Conservation (phyloP, 1,284 basidiomycete genomes). For the Tilletia walkeri region DNA sequence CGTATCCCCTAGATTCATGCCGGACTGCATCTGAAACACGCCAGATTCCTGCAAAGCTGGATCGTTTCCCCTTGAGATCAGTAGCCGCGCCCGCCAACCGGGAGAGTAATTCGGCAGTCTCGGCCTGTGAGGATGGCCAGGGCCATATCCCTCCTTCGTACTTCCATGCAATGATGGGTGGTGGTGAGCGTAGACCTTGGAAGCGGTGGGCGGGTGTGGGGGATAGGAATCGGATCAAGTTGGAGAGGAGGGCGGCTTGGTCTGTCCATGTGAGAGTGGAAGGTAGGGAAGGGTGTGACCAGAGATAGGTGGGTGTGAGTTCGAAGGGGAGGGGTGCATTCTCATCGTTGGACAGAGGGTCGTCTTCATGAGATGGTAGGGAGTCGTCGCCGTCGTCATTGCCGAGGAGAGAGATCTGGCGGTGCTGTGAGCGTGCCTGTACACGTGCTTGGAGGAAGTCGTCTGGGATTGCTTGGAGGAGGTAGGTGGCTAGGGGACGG, state of each 20-base stretch:
- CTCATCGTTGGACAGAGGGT: constrained; percentile 15
- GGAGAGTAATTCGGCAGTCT: not conserved
- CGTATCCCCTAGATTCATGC: constrained; percentile 1
- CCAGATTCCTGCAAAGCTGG: constrained; percentile 1
- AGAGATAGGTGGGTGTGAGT: constrained; percentile 55
- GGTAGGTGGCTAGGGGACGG: constrained; percentile 13
- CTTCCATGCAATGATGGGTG: not conserved
- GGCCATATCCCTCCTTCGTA: constrained; percentile 1
- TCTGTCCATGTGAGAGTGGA: constrained; percentile 62
- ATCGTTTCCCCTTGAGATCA: not conserved
- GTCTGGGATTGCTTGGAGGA: constrained; percentile 18
- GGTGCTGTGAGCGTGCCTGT: constrained; percentile 5
- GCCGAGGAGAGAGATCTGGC: constrained; percentile 3
- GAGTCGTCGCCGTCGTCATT: constrained; percentile 31
- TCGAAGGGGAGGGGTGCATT: constrained; percentile 37
- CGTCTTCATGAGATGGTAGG: not conserved
- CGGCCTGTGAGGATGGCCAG: not conserved
- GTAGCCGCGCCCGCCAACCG: no score
- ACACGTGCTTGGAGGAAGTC: not conserved
- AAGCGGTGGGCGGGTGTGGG: not conserved
- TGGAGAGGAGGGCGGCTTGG: constrained; percentile 63
- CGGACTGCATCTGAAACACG: not conserved
- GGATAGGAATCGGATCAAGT: constrained; percentile 39
- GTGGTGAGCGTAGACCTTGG: constrained; percentile 2
- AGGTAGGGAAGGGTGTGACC: constrained; percentile 62